Evolutionary conservation across 2,329 filamentous ascomycete genomes (phyloP).

Genomic region (Lasiodiplodia theobromae): DNA sequence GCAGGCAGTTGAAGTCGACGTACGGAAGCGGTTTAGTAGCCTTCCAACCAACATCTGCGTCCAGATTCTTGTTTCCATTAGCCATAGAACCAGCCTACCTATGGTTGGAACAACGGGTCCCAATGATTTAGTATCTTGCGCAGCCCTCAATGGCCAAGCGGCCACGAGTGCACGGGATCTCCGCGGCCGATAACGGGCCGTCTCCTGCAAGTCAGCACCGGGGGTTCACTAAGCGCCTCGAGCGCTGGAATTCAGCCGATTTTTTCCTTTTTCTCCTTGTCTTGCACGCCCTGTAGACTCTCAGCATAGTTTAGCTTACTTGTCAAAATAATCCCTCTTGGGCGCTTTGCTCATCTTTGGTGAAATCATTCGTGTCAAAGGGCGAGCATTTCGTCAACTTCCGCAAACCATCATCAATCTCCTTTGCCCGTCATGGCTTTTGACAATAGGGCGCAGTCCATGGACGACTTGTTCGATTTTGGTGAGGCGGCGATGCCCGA

Average conservation of each 20-base stretch:
- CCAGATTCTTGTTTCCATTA: too few relatives aligned
- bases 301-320: too few relatives aligned
- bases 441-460: conserved; percentile 36
- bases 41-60: too few relatives aligned
- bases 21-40: too few relatives aligned
- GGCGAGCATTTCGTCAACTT: neutral
- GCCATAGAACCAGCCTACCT: too few relatives aligned
- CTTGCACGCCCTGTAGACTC: too few relatives aligned
- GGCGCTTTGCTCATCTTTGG: too few relatives aligned
- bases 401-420: conserved; percentile 1
- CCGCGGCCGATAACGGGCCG: conserved; percentile 14
- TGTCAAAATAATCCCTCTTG: too few relatives aligned
- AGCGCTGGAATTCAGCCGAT: neutral
- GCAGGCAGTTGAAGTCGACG: too few relatives aligned
- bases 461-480: conserved; percentile 50
- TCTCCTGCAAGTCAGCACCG: conserved; percentile 12
- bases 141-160: neutral
- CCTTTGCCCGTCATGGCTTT: conserved; percentile 22
- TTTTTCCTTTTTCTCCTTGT: too few relatives aligned
- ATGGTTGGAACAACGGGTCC: too few relatives aligned
- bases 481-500: conserved; percentile 46
- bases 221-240: neutral
- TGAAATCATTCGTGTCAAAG: neutral
- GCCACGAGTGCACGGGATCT: neutral
- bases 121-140: too few relatives aligned